Conservation (phyloP, 805 yeast species). For the Maudiozyma turicensis region DNA sequence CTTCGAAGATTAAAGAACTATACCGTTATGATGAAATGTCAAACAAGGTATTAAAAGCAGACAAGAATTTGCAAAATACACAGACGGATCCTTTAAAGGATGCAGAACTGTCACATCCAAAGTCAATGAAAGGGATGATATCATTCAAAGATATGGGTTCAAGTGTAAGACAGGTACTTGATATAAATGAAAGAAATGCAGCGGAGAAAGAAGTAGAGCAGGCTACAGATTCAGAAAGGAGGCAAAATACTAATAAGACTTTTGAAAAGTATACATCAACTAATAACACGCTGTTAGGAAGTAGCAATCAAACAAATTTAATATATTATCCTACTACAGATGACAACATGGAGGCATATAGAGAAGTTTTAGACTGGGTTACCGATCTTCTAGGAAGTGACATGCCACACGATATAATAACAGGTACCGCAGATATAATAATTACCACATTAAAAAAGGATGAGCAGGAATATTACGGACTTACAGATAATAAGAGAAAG, state of each 20-base stretch:
- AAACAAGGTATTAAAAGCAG: slow-evolving; percentile 58
- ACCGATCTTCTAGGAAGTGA: slow-evolving; percentile 50
- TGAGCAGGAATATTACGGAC: slow-evolving; percentile 10
- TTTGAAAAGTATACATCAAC: not conserved
- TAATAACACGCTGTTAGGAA: slow-evolving; percentile 26
- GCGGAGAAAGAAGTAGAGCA: slow-evolving; percentile 13
- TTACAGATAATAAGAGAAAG: slow-evolving; percentile 35
- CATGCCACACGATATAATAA: slow-evolving; percentile 61
- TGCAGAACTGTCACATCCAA: slow-evolving; percentile 54
- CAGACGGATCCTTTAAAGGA: slow-evolving; percentile 33
- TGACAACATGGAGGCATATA: slow-evolving; percentile 42
- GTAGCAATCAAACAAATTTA: slow-evolving; percentile 38
- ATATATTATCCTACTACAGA: slow-evolving; percentile 55
- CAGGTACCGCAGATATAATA: slow-evolving; percentile 27
- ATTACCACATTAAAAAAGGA: slow-evolving; percentile 15
- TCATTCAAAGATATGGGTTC: slow-evolving; percentile 63
- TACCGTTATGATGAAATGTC: slow-evolving; percentile 69
- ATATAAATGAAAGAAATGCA: slow-evolving; percentile 11
- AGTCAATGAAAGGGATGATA: slow-evolving; percentile 63
- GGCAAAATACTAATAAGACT: slow-evolving; percentile 3
- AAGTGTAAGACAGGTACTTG: slow-evolving; percentile 4
- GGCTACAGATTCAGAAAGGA: slow-evolving; percentile 6
- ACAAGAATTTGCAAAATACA: slow-evolving; percentile 40
- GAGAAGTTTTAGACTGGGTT: slow-evolving; percentile 51
- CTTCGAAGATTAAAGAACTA: slow-evolving; percentile 21